These are phyloP conservation scores for Ophiostoma sp. DNA, from an alignment of 2,329 filamentous ascomycete genomes.

Conservation along the genomic window DNA sequence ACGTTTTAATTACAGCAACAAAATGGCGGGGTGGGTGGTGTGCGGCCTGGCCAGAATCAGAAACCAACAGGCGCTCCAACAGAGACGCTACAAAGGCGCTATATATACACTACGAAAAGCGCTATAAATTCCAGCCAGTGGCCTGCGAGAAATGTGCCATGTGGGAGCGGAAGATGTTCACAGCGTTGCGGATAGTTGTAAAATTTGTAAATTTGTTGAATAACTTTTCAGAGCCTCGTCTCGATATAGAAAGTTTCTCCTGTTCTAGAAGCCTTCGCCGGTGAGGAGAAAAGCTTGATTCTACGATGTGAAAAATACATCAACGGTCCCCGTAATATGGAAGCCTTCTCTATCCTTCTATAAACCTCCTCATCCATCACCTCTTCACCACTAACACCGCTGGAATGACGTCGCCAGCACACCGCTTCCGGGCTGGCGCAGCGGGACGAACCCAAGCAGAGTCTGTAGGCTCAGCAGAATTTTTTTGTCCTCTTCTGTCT, in stretches of 20 bases:
- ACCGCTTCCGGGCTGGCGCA: neutral
- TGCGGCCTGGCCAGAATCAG: neutral
- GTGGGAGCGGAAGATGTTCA: neutral
- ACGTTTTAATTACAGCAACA: neutral
- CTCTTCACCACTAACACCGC: neutral
- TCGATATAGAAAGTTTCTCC: neutral
- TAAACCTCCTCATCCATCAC: no score
- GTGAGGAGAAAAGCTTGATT: neutral
- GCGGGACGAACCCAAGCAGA: neutral
- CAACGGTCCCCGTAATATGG: no score
- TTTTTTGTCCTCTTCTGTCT: neutral
- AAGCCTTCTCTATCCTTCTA: neutral
- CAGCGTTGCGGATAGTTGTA: neutral
- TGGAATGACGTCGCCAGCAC: neutral
- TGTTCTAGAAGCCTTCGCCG: neutral
- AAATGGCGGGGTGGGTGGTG: neutral
- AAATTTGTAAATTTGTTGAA: neutral
- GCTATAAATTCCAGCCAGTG: conserved; percentile 13
- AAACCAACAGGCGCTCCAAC: neutral
- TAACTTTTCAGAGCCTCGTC: neutral
- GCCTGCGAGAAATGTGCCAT: neutral
- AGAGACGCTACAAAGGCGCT: neutral
- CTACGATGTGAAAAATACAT: no score
- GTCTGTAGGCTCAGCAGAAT: conserved; percentile 3
- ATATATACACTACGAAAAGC: neutral